phyloP scores from a whole-genome alignment of 148 eudicot genomes.

The Oxyria digyna region DNA sequence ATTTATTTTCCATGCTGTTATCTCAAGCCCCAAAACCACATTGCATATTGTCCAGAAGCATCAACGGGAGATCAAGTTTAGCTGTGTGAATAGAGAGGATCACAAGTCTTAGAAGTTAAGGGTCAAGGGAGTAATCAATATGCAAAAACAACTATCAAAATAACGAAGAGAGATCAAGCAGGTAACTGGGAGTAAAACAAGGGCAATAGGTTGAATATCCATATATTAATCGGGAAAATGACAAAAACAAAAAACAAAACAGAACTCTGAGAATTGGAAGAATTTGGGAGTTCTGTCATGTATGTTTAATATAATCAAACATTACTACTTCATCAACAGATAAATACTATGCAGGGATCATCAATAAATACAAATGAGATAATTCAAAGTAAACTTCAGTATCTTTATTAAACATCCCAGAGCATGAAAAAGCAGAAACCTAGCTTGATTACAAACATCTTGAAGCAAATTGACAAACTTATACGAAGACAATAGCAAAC shows the following conservation, averaged over 20 bases:
- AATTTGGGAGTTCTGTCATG: background rate
- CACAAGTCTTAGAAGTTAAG: background rate
- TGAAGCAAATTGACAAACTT: background rate
- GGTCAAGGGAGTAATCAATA: background rate
- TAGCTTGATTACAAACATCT: background rate
- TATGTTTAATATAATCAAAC: background rate
- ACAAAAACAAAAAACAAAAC: background rate
- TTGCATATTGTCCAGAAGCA: background rate
- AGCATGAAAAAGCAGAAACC: background rate
- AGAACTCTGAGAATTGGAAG: background rate
- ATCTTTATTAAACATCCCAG: background rate
- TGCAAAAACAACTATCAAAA: background rate
- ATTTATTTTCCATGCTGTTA: constrained; percentile 53
- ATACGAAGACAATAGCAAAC: background rate
- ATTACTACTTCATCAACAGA: background rate
- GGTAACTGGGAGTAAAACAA: background rate
- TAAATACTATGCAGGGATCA: background rate
- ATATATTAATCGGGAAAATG: background rate
- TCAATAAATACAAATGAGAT: background rate
- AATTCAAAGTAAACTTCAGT: background rate
- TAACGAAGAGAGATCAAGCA: background rate
- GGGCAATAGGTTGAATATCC: background rate
- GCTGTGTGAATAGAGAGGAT: background rate
- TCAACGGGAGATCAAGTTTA: background rate
- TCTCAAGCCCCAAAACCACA: constrained; percentile 1